A percentile compares a stretch with the other conserved stretches of the same genome.
phyloP scores from a whole-genome alignment of 163 green algal genomes.

The Chlorella variabilis region DNA sequence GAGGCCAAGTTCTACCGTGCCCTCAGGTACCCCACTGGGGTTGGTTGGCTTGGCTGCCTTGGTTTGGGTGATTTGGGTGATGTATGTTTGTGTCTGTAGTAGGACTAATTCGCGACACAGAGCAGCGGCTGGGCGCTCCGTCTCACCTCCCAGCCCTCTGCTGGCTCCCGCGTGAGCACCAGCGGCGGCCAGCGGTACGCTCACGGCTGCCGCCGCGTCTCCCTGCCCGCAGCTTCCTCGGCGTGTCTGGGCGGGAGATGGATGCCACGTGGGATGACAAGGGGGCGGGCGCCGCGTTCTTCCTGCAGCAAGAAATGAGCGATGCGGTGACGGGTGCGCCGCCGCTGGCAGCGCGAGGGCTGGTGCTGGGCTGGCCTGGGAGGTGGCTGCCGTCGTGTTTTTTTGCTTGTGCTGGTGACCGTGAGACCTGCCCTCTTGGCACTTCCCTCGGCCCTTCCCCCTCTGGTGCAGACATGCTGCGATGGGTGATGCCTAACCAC shows the following conservation, averaged over 20 bases:
- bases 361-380: too few species aligned
- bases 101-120: too few species aligned
- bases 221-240: constrained; percentile 23
- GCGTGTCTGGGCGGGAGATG: background rate
- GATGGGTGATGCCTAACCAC: background rate
- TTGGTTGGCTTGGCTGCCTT: background rate
- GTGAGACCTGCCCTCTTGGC: too few species aligned
- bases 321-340: background rate
- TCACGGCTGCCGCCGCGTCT: too few species aligned
- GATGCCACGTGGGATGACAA: constrained; percentile 2
- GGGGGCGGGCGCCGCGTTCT: background rate
- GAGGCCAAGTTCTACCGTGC: constrained; percentile 20
- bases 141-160: background rate
- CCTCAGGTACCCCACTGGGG: background rate
- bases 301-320: constrained; percentile 10
- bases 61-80: background rate
- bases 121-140: too few species aligned
- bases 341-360: too few species aligned
- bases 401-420: too few species aligned
- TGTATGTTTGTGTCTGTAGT: too few species aligned
- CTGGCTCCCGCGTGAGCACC: too few species aligned
- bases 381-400: too few species aligned
- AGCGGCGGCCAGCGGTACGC: too few species aligned
- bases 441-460: too few species aligned
- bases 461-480: constrained; percentile 21